Percentiles rank a stretch among this genome's conserved stretches.
phyloP scores from a whole-genome alignment of 768 basidiomycete species.

The Clitopilus hobsonii region DNA sequence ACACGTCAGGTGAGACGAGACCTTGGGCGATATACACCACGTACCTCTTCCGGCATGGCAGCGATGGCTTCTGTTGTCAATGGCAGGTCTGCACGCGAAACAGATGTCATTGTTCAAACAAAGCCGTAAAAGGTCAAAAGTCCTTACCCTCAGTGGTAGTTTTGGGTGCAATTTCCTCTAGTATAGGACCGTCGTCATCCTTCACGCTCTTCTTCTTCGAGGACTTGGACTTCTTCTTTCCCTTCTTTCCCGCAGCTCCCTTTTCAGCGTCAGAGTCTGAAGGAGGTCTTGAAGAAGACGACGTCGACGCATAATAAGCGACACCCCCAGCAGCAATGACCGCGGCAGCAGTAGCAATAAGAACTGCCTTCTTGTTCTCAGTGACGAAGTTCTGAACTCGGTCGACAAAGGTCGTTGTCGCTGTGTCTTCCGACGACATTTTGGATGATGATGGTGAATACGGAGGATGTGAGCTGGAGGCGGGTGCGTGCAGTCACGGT shows the following conservation, averaged over 20 bases:
- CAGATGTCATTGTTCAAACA: conserved; percentile 9
- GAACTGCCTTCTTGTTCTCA: conserved; percentile 74
- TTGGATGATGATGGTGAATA: neutral
- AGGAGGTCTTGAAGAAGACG: conserved; percentile 26
- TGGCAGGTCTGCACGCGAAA: conserved; percentile 30
- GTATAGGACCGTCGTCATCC: conserved; percentile 65
- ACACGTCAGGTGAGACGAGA: conserved; percentile 5
- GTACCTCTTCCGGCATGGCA: conserved; percentile 54
- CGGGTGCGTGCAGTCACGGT: neutral
- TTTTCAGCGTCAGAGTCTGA: conserved; percentile 37
- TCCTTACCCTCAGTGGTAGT: conserved; percentile 35
- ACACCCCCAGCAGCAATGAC: conserved; percentile 68
- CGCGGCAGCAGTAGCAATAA: conserved; percentile 70
- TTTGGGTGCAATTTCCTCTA: conserved; percentile 59
- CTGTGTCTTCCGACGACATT: conserved; percentile 1
- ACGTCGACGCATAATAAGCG: conserved; percentile 70
- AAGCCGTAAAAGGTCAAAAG: conserved; percentile 20
- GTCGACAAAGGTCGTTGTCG: conserved; percentile 36
- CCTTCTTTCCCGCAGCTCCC: conserved; percentile 36
- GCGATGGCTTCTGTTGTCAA: conserved; percentile 53
- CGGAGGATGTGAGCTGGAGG: neutral
- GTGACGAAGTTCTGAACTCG: conserved; percentile 65
- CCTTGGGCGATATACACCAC: conserved; percentile 14
- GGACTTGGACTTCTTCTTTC: conserved; percentile 44
- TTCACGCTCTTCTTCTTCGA: conserved; percentile 48